Percentiles rank a stretch among this genome's conserved stretches.
These are phyloP conservation scores for Kwoniella pini DNA, from an alignment of 768 basidiomycete species.

Conservation along the genomic window DNA sequence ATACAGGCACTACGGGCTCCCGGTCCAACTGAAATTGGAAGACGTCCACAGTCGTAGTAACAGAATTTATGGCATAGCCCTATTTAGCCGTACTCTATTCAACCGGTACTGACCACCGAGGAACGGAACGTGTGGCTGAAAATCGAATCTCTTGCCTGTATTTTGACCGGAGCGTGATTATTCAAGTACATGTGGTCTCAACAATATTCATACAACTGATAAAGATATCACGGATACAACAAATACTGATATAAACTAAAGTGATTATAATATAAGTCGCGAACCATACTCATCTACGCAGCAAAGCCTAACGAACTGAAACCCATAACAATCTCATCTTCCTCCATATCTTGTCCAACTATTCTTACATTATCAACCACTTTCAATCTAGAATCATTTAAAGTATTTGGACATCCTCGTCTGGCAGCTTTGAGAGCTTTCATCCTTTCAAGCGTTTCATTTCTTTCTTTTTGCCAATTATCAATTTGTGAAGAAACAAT, in stretches of 20 bases:
- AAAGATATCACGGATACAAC: background rate
- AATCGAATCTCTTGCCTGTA: too few relatives aligned
- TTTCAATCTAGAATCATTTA: constrained; percentile 9
- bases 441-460: constrained; percentile 55
- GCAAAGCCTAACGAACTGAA: constrained; percentile 7
- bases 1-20: too few relatives aligned
- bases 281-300: background rate
- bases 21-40: too few relatives aligned
- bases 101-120: too few relatives aligned
- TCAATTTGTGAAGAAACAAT: constrained; percentile 9
- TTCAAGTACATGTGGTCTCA: background rate
- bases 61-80: too few relatives aligned
- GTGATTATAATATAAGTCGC: constrained; percentile 9
- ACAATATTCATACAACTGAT: constrained; percentile 2
- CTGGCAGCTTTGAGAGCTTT: constrained; percentile 49
- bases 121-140: too few relatives aligned
- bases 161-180: too few relatives aligned
- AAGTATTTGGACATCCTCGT: constrained; percentile 16
- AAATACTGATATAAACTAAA: background rate
- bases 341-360: constrained; percentile 22
- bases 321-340: constrained; percentile 16
- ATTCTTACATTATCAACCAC: constrained; percentile 19
- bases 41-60: too few relatives aligned
- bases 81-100: too few relatives aligned
- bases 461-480: constrained; percentile 57